These are phyloP conservation scores for Gloeopeniophorella convolvens DNA, from an alignment of 768 basidiomycete genomes.

Conservation along the genomic window DNA sequence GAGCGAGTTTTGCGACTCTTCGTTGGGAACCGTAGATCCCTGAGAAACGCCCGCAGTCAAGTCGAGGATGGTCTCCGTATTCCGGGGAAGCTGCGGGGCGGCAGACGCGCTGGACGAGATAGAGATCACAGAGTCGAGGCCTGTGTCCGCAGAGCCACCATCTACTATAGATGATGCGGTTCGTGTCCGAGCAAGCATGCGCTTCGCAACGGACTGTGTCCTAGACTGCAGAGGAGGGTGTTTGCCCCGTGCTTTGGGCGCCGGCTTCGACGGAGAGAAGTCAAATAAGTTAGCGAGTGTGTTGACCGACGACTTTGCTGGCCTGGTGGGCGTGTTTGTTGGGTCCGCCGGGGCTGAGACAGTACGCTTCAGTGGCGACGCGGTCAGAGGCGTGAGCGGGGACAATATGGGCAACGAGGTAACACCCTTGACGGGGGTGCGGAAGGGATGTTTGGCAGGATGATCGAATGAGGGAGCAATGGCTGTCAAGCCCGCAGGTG, in stretches of 20 bases:
- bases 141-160: constrained; percentile 25
- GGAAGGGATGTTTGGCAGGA: constrained; percentile 2
- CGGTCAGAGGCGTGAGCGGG: constrained; percentile 15
- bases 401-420: constrained; percentile 9
- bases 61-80: constrained; percentile 22
- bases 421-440: constrained; percentile 18
- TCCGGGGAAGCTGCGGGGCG: constrained; percentile 13
- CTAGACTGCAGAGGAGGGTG: constrained; percentile 9
- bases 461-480: constrained; percentile 9
- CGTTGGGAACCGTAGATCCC: constrained; percentile 21
- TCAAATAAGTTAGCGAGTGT: constrained; percentile 45
- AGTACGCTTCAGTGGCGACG: constrained; percentile 4
- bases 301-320: constrained; percentile 27
- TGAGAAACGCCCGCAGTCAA: constrained; percentile 4
- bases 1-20: constrained; percentile 13
- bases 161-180: constrained; percentile 48
- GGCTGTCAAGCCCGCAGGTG: not conserved
- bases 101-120: constrained; percentile 19
- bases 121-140: constrained; percentile 23
- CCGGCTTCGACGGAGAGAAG: constrained; percentile 23
- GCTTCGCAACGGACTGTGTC: constrained; percentile 42
- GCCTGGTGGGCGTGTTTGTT: constrained; percentile 3
- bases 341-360: constrained; percentile 7
- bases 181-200: constrained; percentile 65
- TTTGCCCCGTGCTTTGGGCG: not conserved